Base-by-base conservation (phyloP, 345 rosid species). In the Eucalyptus cladocalyx region DNA sequence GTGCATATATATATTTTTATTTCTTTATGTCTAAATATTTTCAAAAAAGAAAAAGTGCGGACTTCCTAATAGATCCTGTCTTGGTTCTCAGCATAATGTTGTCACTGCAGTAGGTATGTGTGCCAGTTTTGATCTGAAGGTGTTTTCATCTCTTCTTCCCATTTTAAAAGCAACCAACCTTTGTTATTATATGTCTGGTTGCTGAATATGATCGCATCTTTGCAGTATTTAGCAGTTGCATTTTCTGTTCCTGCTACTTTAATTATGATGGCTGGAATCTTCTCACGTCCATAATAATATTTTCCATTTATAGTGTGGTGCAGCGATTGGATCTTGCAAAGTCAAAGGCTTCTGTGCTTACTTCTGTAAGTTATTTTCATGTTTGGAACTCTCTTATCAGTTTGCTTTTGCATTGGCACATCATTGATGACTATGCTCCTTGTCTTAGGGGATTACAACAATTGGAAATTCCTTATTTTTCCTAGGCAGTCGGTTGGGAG, bases 291-390 rank as follows among this genome's bases (percentile, higher is more conserved):
- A 76, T 40, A 3, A 40, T 76, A 11, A 76, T 21, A 40, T 76
- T 90, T 85, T 45, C 89, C 54, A 50, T 87, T 81, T 95, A 92
- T 94, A 98, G 99, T 94, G 95, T 95, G 91, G 97, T 98, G 91
- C 99, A 95, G 95, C 95, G 97, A 90, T 97, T 98, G 91, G 98
- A 97, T 91, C 99, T 98, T 89, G 94, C 98, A 90, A 97, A 98
- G 93, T 96, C 99, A 85, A 98, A 97, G 93, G 98, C 99, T 92
- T 98, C 99, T 76, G 99, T 98, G 80, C 98, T 98, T 89, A 94
- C 97, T 90, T 97, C 99, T 96, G 99, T 98, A 89, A 93, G 99
- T 95, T 89, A 80, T 58, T 53, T 87, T 91, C 58, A 37, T 87
- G 26, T 80, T 43, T 89, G 18, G 58, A 87, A 56, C 40, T 87